phyloP scores from a whole-genome alignment of 768 basidiomycete species.

The Symmetrospora coprosmae region DNA sequence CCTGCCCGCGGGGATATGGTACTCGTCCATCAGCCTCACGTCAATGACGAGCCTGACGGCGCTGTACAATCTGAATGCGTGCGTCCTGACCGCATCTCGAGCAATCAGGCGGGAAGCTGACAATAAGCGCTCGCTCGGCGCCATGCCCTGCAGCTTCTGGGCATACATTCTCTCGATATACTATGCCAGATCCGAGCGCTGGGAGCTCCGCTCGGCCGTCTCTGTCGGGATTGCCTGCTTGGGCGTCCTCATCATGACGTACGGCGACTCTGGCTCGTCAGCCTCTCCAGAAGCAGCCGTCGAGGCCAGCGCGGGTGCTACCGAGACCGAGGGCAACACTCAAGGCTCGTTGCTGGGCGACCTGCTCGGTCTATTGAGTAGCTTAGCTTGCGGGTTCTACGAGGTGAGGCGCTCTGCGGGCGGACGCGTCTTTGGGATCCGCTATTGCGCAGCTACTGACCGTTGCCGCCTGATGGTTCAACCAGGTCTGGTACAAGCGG shows the following conservation, averaged over 20 bases:
- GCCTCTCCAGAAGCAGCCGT: conserved; percentile 35
- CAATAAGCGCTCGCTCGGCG: too few species aligned
- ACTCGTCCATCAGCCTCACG: conserved; percentile 25
- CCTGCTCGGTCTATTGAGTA: conserved; percentile 23
- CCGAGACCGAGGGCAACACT: conserved; percentile 25
- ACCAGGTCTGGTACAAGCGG: conserved; percentile 31
- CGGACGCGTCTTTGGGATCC: too few species aligned
- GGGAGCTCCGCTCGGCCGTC: conserved; percentile 51
- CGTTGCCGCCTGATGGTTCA: not conserved
- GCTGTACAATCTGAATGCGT: conserved; percentile 22
- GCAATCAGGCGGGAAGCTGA: too few species aligned
- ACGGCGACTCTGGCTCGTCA: conserved; percentile 42
- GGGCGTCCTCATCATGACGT: conserved; percentile 67
- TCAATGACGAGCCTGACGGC: conserved; percentile 19
- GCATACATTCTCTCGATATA: conserved; percentile 69
- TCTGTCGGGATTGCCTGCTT: conserved; percentile 67
- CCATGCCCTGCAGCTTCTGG: conserved; percentile 56
- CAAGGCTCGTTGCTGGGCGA: conserved; percentile 25
- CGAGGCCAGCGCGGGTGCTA: not conserved
- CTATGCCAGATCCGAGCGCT: conserved; percentile 41
- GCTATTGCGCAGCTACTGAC: too few species aligned
- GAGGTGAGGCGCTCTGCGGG: conserved; percentile 22
- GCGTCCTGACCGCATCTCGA: not conserved
- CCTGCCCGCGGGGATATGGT: conserved; percentile 26
- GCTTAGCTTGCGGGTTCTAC: conserved; percentile 26